Conservation (phyloP, 768 basidiomycete genomes). For the Lactarius vividus region DNA sequence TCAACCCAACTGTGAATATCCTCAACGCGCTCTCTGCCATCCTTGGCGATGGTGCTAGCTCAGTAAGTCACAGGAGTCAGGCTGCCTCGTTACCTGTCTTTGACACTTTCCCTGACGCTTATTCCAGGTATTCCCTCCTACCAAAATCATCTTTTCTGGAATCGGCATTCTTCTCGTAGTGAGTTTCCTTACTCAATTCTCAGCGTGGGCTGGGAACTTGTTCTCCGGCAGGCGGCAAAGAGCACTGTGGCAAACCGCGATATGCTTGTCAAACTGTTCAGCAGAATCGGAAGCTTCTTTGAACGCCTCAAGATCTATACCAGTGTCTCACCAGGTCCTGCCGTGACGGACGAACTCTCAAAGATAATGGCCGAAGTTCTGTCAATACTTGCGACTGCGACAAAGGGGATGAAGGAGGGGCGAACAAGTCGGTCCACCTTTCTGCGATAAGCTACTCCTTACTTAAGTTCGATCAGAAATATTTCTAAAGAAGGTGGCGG, state of each 20-base stretch:
- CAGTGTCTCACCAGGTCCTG: accelerated
- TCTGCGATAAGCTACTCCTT: neutral
- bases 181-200: neutral
- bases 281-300: neutral
- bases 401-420: neutral
- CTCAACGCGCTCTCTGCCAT: neutral
- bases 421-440: neutral
- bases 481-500: no score
- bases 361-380: neutral
- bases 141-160: neutral
- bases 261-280: neutral
- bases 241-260: neutral
- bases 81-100: neutral
- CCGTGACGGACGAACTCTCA: neutral
- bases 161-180: neutral
- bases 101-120: no score
- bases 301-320: neutral
- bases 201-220: neutral
- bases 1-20: no score
- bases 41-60: neutral
- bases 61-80: neutral
- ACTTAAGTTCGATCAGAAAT: neutral
- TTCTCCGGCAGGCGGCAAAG: neutral
- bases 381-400: neutral
- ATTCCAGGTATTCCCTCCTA: neutral